Evolutionary conservation across 345 rosid genomes (phyloP).

Genomic region (Zanthoxylum bungeanum): DNA sequence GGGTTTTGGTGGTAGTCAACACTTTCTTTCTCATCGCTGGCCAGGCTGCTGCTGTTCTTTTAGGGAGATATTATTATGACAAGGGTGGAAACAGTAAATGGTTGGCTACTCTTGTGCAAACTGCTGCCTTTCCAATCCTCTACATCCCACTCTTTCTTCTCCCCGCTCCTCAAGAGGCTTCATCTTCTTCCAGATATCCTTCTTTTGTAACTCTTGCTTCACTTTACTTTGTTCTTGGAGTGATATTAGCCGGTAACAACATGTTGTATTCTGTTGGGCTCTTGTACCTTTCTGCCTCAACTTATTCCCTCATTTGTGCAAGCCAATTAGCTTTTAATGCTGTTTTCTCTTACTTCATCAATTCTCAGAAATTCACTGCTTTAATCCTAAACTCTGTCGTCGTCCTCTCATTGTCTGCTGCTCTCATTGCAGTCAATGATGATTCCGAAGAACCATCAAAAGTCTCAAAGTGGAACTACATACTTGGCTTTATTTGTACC

Average conservation of each 20-base stretch:
- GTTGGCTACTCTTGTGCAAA: constrained; percentile 67
- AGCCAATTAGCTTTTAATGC: constrained; percentile 78
- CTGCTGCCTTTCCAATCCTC: constrained; percentile 65
- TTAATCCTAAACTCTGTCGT: constrained; percentile 55
- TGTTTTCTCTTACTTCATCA: constrained; percentile 68
- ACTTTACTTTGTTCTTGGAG: constrained; percentile 62
- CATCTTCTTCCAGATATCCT: constrained; percentile 33
- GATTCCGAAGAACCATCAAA: constrained; percentile 53
- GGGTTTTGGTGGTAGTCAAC: constrained; percentile 44
- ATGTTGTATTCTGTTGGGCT: constrained; percentile 70
- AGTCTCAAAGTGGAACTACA: constrained; percentile 50
- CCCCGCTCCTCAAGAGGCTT: constrained; percentile 34
- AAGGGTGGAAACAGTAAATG: constrained; percentile 69
- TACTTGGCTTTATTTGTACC: constrained; percentile 54
- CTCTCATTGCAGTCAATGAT: constrained; percentile 58
- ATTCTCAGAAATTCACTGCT: constrained; percentile 68
- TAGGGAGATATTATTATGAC: constrained; percentile 64
- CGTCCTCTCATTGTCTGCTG: constrained; percentile 69
- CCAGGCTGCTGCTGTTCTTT: constrained; percentile 62
- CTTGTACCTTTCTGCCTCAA: constrained; percentile 69
- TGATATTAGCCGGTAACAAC: constrained; percentile 57
- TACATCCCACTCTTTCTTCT: constrained; percentile 49
- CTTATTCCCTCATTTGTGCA: constrained; percentile 76
- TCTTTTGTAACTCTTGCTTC: constrained; percentile 29
- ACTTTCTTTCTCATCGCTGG: constrained; percentile 51